These are phyloP conservation scores for Pseudofabraea citricarpa DNA, from an alignment of 2,329 filamentous ascomycete species.

Conservation along the genomic window DNA sequence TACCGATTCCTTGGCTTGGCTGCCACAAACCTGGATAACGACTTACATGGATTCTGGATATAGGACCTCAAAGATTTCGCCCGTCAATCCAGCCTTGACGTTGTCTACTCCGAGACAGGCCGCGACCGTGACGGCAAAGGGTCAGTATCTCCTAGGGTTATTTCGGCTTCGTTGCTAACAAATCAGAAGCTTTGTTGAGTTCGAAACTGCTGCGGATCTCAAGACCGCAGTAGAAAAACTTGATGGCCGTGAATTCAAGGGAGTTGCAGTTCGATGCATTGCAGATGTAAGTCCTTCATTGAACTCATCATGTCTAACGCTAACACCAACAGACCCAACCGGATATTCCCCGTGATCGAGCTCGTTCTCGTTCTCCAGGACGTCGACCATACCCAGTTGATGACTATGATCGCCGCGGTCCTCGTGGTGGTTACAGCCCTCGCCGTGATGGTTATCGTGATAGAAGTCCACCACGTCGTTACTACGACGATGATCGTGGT, in stretches of 20 bases:
- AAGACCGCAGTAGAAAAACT: constrained; percentile 93
- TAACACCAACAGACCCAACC: constrained; percentile 62
- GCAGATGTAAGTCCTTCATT: constrained; percentile 67
- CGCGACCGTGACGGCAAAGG: constrained; percentile 90
- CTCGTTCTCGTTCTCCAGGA: constrained; percentile 73
- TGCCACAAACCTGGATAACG: constrained; percentile 34
- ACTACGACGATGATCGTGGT: constrained; percentile 77
- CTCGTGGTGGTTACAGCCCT: constrained; percentile 81
- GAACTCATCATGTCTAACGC: constrained; percentile 11
- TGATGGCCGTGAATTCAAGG: constrained; percentile 90
- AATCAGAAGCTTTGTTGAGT: constrained; percentile 81
- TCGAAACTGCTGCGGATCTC: constrained; percentile 86
- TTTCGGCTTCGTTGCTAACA: constrained; percentile 11
- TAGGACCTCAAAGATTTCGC: constrained; percentile 99
- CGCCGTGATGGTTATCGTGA: constrained; percentile 80
- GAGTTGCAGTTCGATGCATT: constrained; percentile 76
- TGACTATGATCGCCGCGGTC: constrained; percentile 80
- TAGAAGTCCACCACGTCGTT: constrained; percentile 77
- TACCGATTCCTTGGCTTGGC: constrained; percentile 21
- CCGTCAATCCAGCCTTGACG: constrained; percentile 91
- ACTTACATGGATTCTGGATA: constrained; percentile 78
- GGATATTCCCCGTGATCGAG: constrained; percentile 63
- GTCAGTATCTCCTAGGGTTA: constrained; percentile 46
- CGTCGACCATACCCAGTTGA: constrained; percentile 68
- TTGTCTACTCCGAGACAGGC: constrained; percentile 95